Base-by-base conservation (phyloP, 306 rosid species). In the Dryas drummondii region DNA sequence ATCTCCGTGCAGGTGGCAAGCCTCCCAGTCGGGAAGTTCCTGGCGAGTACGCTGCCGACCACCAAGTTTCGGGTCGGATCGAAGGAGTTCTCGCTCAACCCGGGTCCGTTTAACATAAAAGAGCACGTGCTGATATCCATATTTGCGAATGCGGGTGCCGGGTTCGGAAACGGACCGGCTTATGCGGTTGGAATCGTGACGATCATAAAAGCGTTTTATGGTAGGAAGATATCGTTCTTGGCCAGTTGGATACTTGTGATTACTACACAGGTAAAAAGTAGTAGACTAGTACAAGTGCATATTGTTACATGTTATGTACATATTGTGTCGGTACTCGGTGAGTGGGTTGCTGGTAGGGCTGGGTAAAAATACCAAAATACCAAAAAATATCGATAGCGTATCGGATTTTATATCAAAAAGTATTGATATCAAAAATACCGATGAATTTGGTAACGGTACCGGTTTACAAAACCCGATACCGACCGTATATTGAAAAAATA, bases 11-110 rank as follows among this genome's bases (percentile, higher is more conserved):
- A 86, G 76, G 88, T 91, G 0, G 88, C 90, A 1, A 85, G 88
- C 0, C 98, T 91, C 22, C 98, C 97, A 0, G 49, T 91, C 32
- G 98, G 96, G 0, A 80, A 83, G 78, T 87, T 91, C 91, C 84
- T 93, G 91, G 96, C 89, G 3, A 47, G 90, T 9, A 44, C 79
- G 13, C 81, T 93, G 0, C 93, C 98, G 3, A 4, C 40, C 0
- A 66, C 40, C 13, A 85, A 81, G 83, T 81, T 87, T 56, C 67
- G 69, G 4, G 1, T 92, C 17, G 90, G 88, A 52, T 77, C 81
- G 1, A 76, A 48, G 1, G 0, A 1, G 13, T 56, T 87, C 45
- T 75, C 86, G 45, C 70, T 83, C 14, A 83, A 83, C 71, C 83
- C 86, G 3, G 83, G 86, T 1, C 81, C 77, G 45, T 83, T 83